These are phyloP conservation scores for Aspergillus proliferans DNA, from an alignment of 2,329 filamentous ascomycete genomes.

Conservation along the genomic window DNA sequence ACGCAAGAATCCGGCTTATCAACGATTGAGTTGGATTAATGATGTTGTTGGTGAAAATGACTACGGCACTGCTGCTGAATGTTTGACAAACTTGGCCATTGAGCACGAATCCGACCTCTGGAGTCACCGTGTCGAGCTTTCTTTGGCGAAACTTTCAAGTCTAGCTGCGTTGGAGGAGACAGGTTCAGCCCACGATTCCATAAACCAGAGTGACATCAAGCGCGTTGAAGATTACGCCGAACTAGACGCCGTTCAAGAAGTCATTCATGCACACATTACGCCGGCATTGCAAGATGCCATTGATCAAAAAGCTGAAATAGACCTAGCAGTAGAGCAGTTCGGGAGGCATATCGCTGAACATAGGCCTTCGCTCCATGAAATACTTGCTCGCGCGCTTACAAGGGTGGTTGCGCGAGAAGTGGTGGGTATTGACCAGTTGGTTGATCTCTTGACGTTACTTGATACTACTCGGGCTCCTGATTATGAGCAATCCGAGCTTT, in stretches of 20 bases:
- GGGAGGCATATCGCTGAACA: conserved; percentile 49
- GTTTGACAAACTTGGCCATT: conserved; percentile 63
- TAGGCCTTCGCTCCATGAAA: conserved; percentile 60
- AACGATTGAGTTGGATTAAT: conserved; percentile 90
- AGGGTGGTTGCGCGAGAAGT: conserved; percentile 66
- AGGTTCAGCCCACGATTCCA: conserved; percentile 19
- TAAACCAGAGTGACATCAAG: conserved; percentile 41
- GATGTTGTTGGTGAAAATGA: conserved; percentile 73
- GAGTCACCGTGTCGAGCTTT: conserved; percentile 90
- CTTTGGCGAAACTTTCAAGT: conserved; percentile 74
- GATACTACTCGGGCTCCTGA: conserved; percentile 45
- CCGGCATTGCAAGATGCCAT: conserved; percentile 65
- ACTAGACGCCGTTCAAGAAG: conserved; percentile 72
- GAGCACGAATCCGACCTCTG: conserved; percentile 72
- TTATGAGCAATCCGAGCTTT: conserved; percentile 45
- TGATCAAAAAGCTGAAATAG: conserved; percentile 70
- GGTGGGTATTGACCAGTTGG: conserved; percentile 51
- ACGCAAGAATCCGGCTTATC: conserved; percentile 62
- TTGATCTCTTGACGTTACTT: conserved; percentile 70
- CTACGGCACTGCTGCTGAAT: conserved; percentile 64
- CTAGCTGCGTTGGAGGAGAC: conserved; percentile 54
- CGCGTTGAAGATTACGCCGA: conserved; percentile 59
- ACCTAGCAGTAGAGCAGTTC: conserved; percentile 67
- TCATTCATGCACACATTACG: conserved; percentile 64
- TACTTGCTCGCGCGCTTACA: conserved; percentile 66